Base-by-base conservation (phyloP, 441 rosid species). In the Adansonia gregorii region DNA sequence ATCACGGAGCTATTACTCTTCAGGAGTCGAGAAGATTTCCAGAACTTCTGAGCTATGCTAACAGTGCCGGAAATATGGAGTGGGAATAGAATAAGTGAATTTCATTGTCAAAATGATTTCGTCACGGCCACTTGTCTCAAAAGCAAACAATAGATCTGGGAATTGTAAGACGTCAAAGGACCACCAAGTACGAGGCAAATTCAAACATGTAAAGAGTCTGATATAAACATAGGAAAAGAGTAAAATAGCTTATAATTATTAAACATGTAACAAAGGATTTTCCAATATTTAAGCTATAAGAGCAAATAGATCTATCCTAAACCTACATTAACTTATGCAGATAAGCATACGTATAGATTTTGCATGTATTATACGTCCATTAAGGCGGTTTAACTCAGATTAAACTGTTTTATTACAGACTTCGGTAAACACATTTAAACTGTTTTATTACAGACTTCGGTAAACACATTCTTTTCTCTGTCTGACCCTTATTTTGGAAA, bases 211-310 rank as follows among this genome's bases (percentile, higher is more conserved):
- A 39, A 39, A 3, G 22, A 15, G n/a, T 66, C 51, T 51, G 24
- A 66, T 27, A 11, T 14, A 24, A 24, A 24, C 27, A 24, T 24
- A 0, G 27, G 27, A 24, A 24, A 24, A 24, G 27, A 24, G 27
- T 24, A 24, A 24, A 24, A 24, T 0, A 24, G 27, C 27, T 24
- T 24, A 24, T 24, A 24, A 24, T 24, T 24, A 24, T 60, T 60
- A 27, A 60, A 60, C 11, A 60, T 24, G 11, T 22, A 11, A 10
- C 15, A 1, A 22, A 60, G 14, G 8, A 60, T 11, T 24, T 11
- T 61, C 48, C 49, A 65, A 8, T 22, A 65, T n/a, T 65, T 17
- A 65, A 65, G 69, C 35, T 22, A 41, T 11, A 65, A 65, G 17
- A 65, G 69, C 24, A 39, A 65, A 65, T 0, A 7, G 4, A 27